These are phyloP conservation scores for Trichocladium antarcticum DNA, from an alignment of 495 filamentous ascomycete species.

Conservation along the genomic window DNA sequence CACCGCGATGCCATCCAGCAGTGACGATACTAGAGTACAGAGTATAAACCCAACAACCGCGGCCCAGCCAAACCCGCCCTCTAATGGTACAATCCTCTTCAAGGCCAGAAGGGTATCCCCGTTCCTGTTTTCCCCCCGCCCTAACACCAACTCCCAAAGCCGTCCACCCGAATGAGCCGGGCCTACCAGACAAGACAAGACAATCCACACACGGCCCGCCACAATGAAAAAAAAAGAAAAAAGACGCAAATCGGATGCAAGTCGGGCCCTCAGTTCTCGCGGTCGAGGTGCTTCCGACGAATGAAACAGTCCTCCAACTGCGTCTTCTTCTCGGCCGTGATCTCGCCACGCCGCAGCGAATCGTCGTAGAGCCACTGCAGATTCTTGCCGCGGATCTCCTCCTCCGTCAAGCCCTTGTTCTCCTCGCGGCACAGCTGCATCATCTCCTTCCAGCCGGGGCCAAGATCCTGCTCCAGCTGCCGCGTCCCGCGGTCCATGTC, in stretches of 20 bases:
- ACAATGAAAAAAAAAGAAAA: too few relatives aligned
- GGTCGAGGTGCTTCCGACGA: background rate
- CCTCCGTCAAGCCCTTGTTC: conserved; percentile 2
- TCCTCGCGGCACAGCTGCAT: conserved; percentile 9
- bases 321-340: conserved; percentile 6
- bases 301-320: conserved; percentile 9
- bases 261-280: background rate
- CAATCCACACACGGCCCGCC: background rate
- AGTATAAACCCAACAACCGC: too few relatives aligned
- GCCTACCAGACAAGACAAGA: background rate
- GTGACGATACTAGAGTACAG: too few relatives aligned
- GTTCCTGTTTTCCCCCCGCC: background rate
- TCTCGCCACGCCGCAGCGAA: background rate
- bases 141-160: background rate
- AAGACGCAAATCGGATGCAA: background rate
- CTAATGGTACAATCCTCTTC: too few relatives aligned
- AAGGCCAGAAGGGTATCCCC: background rate
- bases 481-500: conserved; percentile 30
- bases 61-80: too few relatives aligned
- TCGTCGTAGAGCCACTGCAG: conserved; percentile 12
- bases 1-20: too few relatives aligned
- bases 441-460: conserved; percentile 12
- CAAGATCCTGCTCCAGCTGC: conserved; percentile 10
- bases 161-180: background rate
- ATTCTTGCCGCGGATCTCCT: conserved; percentile 9